A percentile compares a stretch with the other conserved stretches of the same genome.
Conservation (phyloP, 768 basidiomycete genomes). For the Suillus spraguei region DNA sequence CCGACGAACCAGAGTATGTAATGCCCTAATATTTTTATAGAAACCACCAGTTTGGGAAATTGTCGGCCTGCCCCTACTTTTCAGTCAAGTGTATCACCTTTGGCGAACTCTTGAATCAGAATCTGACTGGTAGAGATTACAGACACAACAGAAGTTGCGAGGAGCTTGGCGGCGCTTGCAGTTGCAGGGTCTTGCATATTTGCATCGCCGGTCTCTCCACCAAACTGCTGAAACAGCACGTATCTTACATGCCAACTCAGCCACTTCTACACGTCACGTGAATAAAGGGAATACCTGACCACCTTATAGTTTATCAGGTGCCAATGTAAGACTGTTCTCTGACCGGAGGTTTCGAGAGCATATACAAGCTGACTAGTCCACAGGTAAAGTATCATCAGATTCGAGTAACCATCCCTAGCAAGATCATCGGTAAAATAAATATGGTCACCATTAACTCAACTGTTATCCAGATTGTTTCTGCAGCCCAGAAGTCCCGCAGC, state of each 20-base stretch:
- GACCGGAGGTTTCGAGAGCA: background rate
- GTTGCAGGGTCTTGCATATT: background rate
- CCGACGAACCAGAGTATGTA: background rate
- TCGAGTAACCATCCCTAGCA: background rate
- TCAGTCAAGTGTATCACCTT: background rate
- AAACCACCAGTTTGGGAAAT: background rate
- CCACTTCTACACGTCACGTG: background rate
- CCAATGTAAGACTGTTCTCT: background rate
- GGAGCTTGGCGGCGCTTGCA: background rate
- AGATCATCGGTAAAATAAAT: background rate
- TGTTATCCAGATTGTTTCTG: slow-evolving; percentile 3
- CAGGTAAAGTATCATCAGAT: background rate
- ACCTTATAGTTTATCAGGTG: background rate
- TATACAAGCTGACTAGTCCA: too few relatives aligned
- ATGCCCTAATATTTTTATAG: background rate
- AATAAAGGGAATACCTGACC: background rate
- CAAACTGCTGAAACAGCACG: background rate
- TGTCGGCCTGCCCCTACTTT: background rate
- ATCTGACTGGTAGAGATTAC: background rate
- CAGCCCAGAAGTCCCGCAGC: slow-evolving; percentile 57
- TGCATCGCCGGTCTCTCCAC: background rate
- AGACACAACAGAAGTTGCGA: background rate
- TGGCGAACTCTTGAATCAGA: background rate
- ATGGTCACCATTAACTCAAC: background rate
- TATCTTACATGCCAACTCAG: background rate